phyloP scores from a whole-genome alignment of 306 rosid genomes.

The Prunus padus region DNA sequence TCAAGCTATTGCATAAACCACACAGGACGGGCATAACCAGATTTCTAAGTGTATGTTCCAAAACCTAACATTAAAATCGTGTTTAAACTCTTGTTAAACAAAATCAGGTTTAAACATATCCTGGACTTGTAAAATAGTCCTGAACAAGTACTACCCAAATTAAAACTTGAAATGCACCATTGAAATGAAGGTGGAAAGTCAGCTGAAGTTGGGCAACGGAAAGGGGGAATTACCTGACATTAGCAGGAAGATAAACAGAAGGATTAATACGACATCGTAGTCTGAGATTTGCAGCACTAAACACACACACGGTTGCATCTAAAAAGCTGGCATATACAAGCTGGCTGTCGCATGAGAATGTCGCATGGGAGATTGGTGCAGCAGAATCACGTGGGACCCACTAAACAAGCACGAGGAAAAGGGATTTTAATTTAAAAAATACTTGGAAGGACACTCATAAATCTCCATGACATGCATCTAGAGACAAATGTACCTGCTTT shows the following conservation, averaged over 20 bases:
- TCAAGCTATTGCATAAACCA: not conserved
- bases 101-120: not conserved
- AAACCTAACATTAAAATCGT: not conserved
- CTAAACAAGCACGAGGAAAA: conserved; percentile 41
- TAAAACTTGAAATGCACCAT: not conserved
- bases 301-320: conserved; percentile 77
- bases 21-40: not conserved
- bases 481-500: conserved; percentile 57
- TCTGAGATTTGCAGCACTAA: conserved; percentile 75
- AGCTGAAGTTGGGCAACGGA: not conserved
- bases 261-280: conserved; percentile 84
- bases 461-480: conserved; percentile 4
- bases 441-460: conserved; percentile 5
- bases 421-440: not conserved
- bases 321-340: conserved; percentile 85
- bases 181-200: not conserved
- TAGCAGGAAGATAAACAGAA: conserved; percentile 73
- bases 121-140: not conserved
- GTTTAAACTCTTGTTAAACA: not conserved
- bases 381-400: conserved; percentile 74
- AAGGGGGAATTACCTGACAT: conserved; percentile 56
- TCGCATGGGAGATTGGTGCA: conserved; percentile 93
- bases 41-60: not conserved
- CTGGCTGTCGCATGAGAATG: conserved; percentile 97
- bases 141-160: not conserved